phyloP scores from a whole-genome alignment of 805 yeast species.

The Ogataea saltuana region DNA sequence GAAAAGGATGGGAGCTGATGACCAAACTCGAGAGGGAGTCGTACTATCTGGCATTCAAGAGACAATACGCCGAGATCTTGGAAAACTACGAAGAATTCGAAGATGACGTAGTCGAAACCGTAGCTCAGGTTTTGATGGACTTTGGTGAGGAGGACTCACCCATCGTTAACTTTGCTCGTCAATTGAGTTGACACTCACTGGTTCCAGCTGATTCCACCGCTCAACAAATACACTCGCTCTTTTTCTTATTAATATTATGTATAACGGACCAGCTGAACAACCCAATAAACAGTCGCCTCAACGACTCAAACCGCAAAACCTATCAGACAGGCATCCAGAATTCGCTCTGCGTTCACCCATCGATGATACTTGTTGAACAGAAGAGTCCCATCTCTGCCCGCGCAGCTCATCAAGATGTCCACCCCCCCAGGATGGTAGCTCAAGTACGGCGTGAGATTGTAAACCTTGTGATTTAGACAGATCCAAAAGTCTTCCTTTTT shows the following conservation, averaged over 20 bases:
- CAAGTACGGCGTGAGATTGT: constrained; percentile 81
- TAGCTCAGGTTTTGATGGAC: constrained; percentile 30
- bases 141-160: constrained; percentile 27
- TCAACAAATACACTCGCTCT: constrained; percentile 9
- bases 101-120: constrained; percentile 19
- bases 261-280: constrained; percentile 1
- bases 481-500: constrained; percentile 81
- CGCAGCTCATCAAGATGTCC: constrained; percentile 70
- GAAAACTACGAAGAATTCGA: constrained; percentile 21
- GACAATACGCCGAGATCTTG: constrained; percentile 28
- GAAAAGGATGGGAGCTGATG: constrained; percentile 29
- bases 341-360: constrained; percentile 80
- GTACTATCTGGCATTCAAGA: constrained; percentile 34
- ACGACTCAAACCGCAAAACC: constrained; percentile 51
- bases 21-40: constrained; percentile 24
- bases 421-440: constrained; percentile 93
- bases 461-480: constrained; percentile 73
- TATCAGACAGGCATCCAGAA: constrained; percentile 74
- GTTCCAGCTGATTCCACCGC: too few relatives aligned
- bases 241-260: constrained; percentile 6
- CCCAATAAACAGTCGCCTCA: too few relatives aligned
- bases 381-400: constrained; percentile 80
- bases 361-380: constrained; percentile 69
- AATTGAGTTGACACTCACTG: constrained; percentile 1
- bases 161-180: constrained; percentile 23